phyloP scores from a whole-genome alignment of 768 basidiomycete species.

The Mycena amicta region DNA sequence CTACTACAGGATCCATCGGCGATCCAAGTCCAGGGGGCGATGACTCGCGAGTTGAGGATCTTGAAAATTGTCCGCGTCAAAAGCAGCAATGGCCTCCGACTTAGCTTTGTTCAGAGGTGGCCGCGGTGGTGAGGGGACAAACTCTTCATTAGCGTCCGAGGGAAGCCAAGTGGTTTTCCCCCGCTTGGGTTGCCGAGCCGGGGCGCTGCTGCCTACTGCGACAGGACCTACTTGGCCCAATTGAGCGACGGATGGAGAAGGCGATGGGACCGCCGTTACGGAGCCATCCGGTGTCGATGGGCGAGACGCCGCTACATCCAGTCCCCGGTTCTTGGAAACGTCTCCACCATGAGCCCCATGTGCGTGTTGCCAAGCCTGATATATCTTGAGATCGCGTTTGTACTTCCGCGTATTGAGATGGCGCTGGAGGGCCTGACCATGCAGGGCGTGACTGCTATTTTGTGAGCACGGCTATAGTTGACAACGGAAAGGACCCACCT shows the following conservation, averaged over 20 bases:
- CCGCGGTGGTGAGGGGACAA: not conserved
- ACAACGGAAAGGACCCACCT: slow-evolving; percentile 2
- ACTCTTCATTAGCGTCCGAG: not conserved
- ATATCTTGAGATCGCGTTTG: slow-evolving; percentile 13
- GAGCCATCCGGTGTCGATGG: not conserved
- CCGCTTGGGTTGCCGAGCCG: not conserved
- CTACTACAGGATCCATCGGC: slow-evolving; percentile 12
- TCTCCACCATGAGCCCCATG: not conserved
- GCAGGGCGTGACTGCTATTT: slow-evolving; percentile 13
- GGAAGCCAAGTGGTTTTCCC: not conserved
- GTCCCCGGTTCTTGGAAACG: not conserved
- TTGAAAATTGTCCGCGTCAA: slow-evolving; percentile 21
- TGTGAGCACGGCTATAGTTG: too few relatives aligned
- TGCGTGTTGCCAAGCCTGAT: not conserved
- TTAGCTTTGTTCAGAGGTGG: slow-evolving; percentile 1
- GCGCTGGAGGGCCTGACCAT: slow-evolving; percentile 15
- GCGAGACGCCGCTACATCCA: too few relatives aligned
- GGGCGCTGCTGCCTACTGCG: not conserved
- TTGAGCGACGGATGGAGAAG: not conserved
- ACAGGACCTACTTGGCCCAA: not conserved
- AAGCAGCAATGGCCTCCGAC: slow-evolving; percentile 9
- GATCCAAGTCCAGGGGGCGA: slow-evolving; percentile 13
- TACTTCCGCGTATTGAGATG: slow-evolving; percentile 10
- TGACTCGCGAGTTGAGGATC: slow-evolving; percentile 18
- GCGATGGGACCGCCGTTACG: too few relatives aligned